Base-by-base conservation (phyloP, 1,284 basidiomycete genomes). In the Austroboletus novae-zelandiae region DNA sequence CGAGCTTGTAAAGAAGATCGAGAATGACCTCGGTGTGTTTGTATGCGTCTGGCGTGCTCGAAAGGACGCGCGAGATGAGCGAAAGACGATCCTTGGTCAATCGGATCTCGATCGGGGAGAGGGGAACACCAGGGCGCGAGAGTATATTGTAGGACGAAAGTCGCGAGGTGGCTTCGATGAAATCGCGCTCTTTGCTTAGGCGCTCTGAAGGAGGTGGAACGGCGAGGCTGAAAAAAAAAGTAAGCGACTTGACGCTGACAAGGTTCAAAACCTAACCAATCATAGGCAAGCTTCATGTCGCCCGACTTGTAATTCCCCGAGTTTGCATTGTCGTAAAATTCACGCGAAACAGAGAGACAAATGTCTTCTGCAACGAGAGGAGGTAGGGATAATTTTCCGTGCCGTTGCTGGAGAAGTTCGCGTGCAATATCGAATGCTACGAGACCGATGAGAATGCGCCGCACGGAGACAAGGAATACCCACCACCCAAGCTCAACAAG, bases 211-310 rank as follows among this genome's bases (percentile, higher is more conserved):
- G 68, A 4, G 74, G 74, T 1, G 89, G 83, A 4, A 96, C 89
- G 40, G 83, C 73, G 47, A 97, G 75, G 59, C 94, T 96, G 32
- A 23, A 45, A 18, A 31, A 51, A 45, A 36, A n/a, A 7, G 31
- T 58, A 48, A 60, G 54, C 34, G 42, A 52, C 20, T 56, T 50
- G 36, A 34, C 34, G 29, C 47, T 23, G 43, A 30, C 20, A 9
- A 15, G 3, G 50, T 27, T 44, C 39, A 15, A 53, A 40, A 95
- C 94, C 80, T 65, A 66, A 95, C 94, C 94, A 96, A 52, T 96
- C 91, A 67, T 94, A 94, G 1, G 94, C 94, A 36, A 93, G 74
- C 69, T 93, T 95, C 94, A 98, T 97, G 47, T 95, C 91, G 6
- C 94, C 94, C 43, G 83, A 80, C 59, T 93, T 89, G 62, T 93